phyloP scores from a whole-genome alignment of 176 grass and related monocot species.

The Musa beccarii region DNA sequence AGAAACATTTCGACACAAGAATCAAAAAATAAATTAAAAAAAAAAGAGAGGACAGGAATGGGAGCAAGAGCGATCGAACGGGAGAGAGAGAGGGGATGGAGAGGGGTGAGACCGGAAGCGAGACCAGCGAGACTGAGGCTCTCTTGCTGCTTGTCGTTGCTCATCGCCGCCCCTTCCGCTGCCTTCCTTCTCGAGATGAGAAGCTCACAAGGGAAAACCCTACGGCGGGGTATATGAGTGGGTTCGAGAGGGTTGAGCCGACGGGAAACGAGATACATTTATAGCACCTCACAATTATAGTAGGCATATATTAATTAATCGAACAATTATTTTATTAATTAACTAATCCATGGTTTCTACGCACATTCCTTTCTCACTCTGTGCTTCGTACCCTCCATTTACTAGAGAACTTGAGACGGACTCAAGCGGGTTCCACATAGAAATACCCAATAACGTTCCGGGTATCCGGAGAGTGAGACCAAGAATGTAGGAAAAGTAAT shows the following conservation, averaged over 20 bases:
- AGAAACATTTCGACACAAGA: neutral
- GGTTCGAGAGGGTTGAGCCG: neutral
- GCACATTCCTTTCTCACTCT: too few relatives aligned
- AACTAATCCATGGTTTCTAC: too few relatives aligned
- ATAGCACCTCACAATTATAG: neutral
- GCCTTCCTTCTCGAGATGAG: neutral
- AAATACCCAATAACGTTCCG: too few relatives aligned
- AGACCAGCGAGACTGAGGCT: constrained; percentile 6
- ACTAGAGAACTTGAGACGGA: too few relatives aligned
- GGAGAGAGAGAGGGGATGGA: neutral
- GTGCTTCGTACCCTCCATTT: too few relatives aligned
- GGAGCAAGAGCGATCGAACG: neutral
- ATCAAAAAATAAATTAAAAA: neutral
- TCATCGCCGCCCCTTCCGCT: constrained; percentile 11
- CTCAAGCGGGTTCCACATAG: too few relatives aligned
- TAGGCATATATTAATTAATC: neutral
- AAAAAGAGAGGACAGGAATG: neutral
- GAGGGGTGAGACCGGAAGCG: neutral
- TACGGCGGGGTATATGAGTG: neutral
- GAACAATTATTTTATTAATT: neutral
- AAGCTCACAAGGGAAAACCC: constrained; percentile 5
- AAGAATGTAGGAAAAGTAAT: too few relatives aligned
- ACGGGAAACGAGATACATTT: neutral
- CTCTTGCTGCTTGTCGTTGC: constrained; percentile 5
- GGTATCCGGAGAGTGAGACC: accelerated